Base-by-base conservation (phyloP, 495 filamentous ascomycete genomes). In the Tuber brumale region DNA sequence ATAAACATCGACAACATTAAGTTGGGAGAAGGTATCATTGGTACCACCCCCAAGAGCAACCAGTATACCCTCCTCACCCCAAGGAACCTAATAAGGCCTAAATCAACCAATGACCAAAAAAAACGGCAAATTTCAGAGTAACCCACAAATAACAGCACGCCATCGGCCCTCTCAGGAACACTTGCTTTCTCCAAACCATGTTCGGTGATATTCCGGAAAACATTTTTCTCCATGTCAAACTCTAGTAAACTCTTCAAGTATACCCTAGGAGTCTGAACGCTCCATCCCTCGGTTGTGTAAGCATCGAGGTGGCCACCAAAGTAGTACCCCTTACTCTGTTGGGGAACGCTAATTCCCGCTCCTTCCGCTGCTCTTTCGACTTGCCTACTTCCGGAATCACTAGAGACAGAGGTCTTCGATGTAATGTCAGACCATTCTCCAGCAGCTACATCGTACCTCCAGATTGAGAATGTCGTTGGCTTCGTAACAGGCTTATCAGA, bases 211-310 rank as follows among this genome's bases (percentile, higher is more conserved):
- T 94, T 94, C 27, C 91, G 85, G 83, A 88, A 94, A 46, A 74
- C 61, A 31, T 80, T 82, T 48, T 76, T 75, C 27, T 73, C 76
- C 81, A 80, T 80, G 76, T 82, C 81, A 78, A 90, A 94, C 78
- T 94, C 91, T n/a, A 93, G 81, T 7, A 94, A 82, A 74, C 89
- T 91, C 84, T 91, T 92, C 41, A 94, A 84, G 81, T 93, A 94
- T 8, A 91, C 83, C 6, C 91, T 86, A 0, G 81, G 77, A n/a
- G 88, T 85, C 74, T 88, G 85, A 46, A 87, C 85, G 44, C 87
- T 88, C 92, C 91, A 93, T n/a, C 91, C 91, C 14, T 85, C 84
- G 0, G 91, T 92, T 1, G 92, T 94, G 61, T 86, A 87, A 72
- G 84, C 83, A 81, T 94, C 92, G 23, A 91, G 83, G 83, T 93